Evolutionary conservation across 73 alveolate genomes (phyloP).

Genomic region (Paramecium octaurelia): DNA sequence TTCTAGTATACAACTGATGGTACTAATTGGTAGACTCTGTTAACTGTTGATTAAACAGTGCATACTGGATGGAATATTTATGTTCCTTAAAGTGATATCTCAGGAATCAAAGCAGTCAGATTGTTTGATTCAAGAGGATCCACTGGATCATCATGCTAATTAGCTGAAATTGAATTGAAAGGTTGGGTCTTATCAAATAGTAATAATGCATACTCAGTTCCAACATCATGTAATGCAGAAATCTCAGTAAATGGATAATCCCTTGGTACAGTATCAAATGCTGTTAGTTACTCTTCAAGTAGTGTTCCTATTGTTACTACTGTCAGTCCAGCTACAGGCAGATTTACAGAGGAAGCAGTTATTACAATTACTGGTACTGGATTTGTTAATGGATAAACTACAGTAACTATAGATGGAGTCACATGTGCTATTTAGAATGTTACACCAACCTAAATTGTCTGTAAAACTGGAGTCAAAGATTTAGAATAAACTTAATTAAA

Average conservation of each 20-base stretch:
- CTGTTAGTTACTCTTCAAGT: not conserved
- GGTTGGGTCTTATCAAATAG: constrained; percentile 18
- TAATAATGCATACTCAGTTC: not conserved
- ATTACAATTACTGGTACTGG: constrained; percentile 46
- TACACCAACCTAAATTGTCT: constrained; percentile 30
- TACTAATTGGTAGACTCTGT: not conserved
- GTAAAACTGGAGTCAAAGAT: constrained; percentile 69
- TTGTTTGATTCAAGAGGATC: constrained; percentile 38
- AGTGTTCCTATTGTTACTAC: not conserved
- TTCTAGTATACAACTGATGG: constrained; percentile 54
- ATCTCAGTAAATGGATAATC: constrained; percentile 9
- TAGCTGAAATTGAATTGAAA: constrained; percentile 55
- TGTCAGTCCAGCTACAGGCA: constrained; percentile 32
- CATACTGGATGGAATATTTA: constrained; percentile 52
- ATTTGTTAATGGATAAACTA: constrained; percentile 43
- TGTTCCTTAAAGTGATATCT: constrained; percentile 4
- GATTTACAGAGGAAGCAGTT: not conserved
- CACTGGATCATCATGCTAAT: constrained; percentile 24
- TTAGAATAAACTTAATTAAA: constrained; percentile 5
- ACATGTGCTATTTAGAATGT: constrained; percentile 49
- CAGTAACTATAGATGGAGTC: constrained; percentile 69
- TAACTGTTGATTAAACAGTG: constrained; percentile 33
- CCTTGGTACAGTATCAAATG: not conserved
- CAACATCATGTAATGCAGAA: constrained; percentile 11
- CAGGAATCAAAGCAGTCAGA: not conserved